phyloP scores from a whole-genome alignment of 2,329 filamentous ascomycete genomes.

The Trichoderma sp. region DNA sequence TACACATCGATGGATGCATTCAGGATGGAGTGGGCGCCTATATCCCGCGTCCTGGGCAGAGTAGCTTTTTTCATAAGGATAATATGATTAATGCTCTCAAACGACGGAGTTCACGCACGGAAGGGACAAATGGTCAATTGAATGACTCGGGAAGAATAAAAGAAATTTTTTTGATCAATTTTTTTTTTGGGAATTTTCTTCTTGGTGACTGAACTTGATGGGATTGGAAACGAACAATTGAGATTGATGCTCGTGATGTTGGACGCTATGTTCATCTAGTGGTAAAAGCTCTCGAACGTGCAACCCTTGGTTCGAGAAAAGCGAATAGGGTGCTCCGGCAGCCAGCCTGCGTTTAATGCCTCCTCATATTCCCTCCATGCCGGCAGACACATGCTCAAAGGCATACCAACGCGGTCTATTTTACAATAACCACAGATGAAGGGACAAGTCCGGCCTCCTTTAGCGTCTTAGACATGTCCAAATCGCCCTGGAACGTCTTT shows the following conservation, averaged over 20 bases:
- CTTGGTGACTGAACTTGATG: conserved; percentile 24
- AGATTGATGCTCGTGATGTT: not conserved
- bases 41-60: conserved; percentile 50
- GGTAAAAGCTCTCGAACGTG: not conserved
- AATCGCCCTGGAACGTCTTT: conserved; percentile 69
- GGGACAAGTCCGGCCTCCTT: conserved; percentile 91
- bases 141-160: conserved; percentile 42
- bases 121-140: conserved; percentile 42
- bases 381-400: not conserved
- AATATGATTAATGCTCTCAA: conserved; percentile 47
- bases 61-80: conserved; percentile 47
- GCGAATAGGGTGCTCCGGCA: not conserved
- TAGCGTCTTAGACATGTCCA: conserved; percentile 85
- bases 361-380: not conserved
- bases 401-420: conserved; percentile 40
- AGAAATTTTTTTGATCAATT: conserved; percentile 37
- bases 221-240: not conserved
- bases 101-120: conserved; percentile 45
- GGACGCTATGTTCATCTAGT: conserved; percentile 12
- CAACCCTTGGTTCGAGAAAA: not conserved
- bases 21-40: conserved; percentile 52
- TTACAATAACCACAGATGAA: conserved; percentile 83
- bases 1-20: conserved; percentile 50
- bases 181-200: not conserved
- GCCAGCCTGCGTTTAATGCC: not conserved